phyloP scores from a whole-genome alignment of 495 filamentous ascomycete genomes.

The Daldinia concentrica region DNA sequence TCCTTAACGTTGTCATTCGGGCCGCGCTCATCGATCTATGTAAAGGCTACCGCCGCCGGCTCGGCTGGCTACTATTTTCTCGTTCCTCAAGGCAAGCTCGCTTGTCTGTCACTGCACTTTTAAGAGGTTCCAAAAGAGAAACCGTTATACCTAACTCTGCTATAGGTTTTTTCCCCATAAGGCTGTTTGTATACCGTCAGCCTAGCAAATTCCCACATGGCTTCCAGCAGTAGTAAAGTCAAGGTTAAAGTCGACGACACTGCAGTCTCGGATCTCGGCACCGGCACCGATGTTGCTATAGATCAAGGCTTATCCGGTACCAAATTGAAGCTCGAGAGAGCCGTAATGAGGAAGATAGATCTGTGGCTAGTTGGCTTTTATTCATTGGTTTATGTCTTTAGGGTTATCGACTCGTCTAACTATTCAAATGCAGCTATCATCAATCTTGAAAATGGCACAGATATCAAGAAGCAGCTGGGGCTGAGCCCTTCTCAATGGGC shows the following conservation, averaged over 20 bases:
- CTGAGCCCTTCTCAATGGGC: slow-evolving; percentile 52
- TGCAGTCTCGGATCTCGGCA: not conserved
- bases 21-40: not conserved
- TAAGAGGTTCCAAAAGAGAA: not conserved
- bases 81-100: not conserved
- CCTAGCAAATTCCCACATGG: slow-evolving; percentile 11
- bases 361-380: slow-evolving; percentile 57
- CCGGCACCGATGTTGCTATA: not conserved
- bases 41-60: not conserved
- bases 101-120: not conserved
- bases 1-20: not conserved
- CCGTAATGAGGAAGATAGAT: slow-evolving; percentile 52
- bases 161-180: not conserved
- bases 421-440: slow-evolving; percentile 60
- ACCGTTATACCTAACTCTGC: not conserved
- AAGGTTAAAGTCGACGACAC: slow-evolving; percentile 5
- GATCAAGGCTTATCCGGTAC: slow-evolving; percentile 6
- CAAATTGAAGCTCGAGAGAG: slow-evolving; percentile 41
- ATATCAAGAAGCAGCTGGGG: slow-evolving; percentile 56
- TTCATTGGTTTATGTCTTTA: slow-evolving; percentile 55
- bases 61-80: not conserved
- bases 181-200: not conserved
- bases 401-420: slow-evolving; percentile 54
- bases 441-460: slow-evolving; percentile 56
- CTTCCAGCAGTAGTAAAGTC: slow-evolving; percentile 8